Evolutionary conservation across 2,329 filamentous ascomycete species (phyloP).

Genomic region (Alternaria metachromatica): DNA sequence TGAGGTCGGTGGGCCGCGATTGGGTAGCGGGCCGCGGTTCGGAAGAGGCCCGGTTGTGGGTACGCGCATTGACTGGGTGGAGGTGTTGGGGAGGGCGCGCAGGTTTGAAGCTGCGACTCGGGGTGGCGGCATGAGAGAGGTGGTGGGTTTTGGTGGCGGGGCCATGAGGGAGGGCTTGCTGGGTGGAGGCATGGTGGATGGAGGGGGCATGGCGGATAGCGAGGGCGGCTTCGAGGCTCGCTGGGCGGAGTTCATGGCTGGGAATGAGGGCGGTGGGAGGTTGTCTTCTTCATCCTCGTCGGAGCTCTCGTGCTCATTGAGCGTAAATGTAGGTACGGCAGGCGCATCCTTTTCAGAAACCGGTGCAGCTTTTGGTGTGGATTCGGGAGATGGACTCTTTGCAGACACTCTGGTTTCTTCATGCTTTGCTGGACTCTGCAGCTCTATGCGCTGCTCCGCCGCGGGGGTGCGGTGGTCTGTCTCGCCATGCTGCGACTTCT

Average conservation of each 20-base stretch:
- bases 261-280: slow-evolving; percentile 52
- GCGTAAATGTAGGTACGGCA: slow-evolving; percentile 45
- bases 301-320: slow-evolving; percentile 43
- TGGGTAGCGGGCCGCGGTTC: slow-evolving; percentile 53
- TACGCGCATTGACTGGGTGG: slow-evolving; percentile 45
- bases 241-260: slow-evolving; percentile 56
- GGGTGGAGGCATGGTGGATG: slow-evolving; percentile 20
- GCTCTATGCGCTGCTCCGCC: slow-evolving; percentile 22
- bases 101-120: slow-evolving; percentile 46
- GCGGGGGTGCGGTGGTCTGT: slow-evolving; percentile 13
- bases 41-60: slow-evolving; percentile 58
- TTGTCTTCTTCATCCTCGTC: slow-evolving; percentile 42
- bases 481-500: slow-evolving; percentile 23
- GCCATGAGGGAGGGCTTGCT: slow-evolving; percentile 38
- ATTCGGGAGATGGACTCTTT: slow-evolving; percentile 31
- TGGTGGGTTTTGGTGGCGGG: slow-evolving; percentile 41
- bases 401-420: background rate
- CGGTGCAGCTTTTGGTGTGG: slow-evolving; percentile 42
- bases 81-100: slow-evolving; percentile 36
- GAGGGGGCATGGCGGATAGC: slow-evolving; percentile 21
- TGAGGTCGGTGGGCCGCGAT: slow-evolving; percentile 49
- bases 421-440: slow-evolving; percentile 13
- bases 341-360: slow-evolving; percentile 19
- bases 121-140: slow-evolving; percentile 46
- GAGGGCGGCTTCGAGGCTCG: slow-evolving; percentile 43